phyloP scores from a whole-genome alignment of 441 rosid genomes.

The Populus tomentosa region DNA sequence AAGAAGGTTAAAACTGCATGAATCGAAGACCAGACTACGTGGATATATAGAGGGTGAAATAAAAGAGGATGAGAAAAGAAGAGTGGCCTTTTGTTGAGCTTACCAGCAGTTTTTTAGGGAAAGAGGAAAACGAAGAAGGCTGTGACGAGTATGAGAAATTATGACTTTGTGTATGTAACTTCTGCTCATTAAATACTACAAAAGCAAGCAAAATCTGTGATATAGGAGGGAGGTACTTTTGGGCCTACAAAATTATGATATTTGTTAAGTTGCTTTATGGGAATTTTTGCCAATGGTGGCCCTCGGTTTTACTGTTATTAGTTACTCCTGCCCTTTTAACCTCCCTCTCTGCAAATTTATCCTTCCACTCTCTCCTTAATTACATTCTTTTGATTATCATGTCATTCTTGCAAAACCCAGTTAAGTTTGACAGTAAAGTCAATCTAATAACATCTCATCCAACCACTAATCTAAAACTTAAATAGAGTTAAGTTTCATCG shows the following conservation, averaged over 20 bases:
- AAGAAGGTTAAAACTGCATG: background rate
- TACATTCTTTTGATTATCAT: background rate
- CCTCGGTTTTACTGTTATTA: background rate
- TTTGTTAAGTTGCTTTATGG: background rate
- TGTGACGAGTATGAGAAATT: background rate
- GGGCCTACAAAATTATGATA: background rate
- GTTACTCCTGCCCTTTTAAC: background rate
- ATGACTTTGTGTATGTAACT: background rate
- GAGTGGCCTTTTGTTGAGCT: background rate
- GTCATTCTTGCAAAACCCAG: too few relatives aligned
- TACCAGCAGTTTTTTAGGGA: constrained; percentile 4
- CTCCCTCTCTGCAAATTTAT: background rate
- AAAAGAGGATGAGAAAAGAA: background rate
- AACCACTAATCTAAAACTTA: too few relatives aligned
- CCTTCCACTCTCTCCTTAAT: background rate
- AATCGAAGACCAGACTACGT: background rate
- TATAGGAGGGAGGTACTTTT: background rate
- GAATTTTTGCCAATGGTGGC: background rate
- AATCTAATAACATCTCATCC: too few relatives aligned
- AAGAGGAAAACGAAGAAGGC: background rate
- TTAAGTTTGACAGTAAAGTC: too few relatives aligned
- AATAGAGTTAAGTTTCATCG: too few relatives aligned
- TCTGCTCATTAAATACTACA: background rate
- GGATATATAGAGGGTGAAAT: background rate
- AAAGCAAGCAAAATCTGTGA: background rate